Conservation (phyloP, 805 yeast species). For the Candida tibetensis region DNA sequence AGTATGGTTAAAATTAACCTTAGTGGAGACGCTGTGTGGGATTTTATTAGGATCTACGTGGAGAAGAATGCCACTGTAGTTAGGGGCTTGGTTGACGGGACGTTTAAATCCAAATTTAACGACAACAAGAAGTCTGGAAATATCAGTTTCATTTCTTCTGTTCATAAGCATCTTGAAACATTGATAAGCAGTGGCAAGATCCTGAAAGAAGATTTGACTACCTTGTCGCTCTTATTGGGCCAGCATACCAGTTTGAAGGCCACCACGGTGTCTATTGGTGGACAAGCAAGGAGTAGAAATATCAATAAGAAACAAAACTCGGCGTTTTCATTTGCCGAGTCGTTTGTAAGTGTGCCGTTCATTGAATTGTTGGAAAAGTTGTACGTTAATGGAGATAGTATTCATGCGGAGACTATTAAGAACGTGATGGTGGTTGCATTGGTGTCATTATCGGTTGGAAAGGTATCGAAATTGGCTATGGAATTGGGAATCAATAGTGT, state of each 20-base stretch:
- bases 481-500: slow-evolving; percentile 45
- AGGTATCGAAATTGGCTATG: slow-evolving; percentile 41
- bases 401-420: slow-evolving; percentile 44
- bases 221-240: slow-evolving; percentile 48
- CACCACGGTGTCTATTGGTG: slow-evolving; percentile 13
- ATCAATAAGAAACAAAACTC: slow-evolving; percentile 22
- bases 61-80: slow-evolving; percentile 42
- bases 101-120: slow-evolving; percentile 44
- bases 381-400: slow-evolving; percentile 56
- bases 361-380: slow-evolving; percentile 54
- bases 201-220: slow-evolving; percentile 41
- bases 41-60: slow-evolving; percentile 55
- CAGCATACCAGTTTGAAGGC: slow-evolving; percentile 23
- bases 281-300: slow-evolving; percentile 15
- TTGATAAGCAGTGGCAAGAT: slow-evolving; percentile 49
- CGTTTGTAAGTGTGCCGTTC: slow-evolving; percentile 57
- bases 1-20: slow-evolving; percentile 57
- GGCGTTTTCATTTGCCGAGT: slow-evolving; percentile 45
- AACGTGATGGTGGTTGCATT: slow-evolving; percentile 53
- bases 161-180: slow-evolving; percentile 54
- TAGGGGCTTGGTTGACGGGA: slow-evolving; percentile 55
- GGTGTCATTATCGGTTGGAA: slow-evolving; percentile 44
- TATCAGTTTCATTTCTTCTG: slow-evolving; percentile 39
- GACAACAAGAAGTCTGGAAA: slow-evolving; percentile 50
- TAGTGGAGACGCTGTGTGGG: slow-evolving; percentile 64